Percentiles rank a stretch among this genome's conserved stretches.
Conservation (phyloP, 2,329 filamentous ascomycete species). For the Zopfia rhizophila region DNA sequence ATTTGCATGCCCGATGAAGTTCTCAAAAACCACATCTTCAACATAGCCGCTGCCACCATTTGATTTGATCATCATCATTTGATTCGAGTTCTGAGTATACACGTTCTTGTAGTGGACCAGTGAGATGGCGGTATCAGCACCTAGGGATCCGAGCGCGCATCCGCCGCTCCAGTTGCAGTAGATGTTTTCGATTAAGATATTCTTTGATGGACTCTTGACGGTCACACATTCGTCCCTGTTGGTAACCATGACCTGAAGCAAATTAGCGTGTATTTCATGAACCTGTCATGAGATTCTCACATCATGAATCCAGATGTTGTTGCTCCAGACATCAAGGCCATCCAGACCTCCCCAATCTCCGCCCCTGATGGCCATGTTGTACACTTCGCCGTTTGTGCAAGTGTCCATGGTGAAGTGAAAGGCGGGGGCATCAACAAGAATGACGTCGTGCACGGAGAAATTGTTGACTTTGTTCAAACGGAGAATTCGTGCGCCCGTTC, state of each 20-base stretch:
- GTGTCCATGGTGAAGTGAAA: conserved; percentile 65
- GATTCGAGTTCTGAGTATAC: conserved; percentile 69
- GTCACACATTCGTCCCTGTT: conserved; percentile 72
- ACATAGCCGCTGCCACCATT: conserved; percentile 67
- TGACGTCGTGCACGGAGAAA: conserved; percentile 62
- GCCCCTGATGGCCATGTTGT: conserved; percentile 66
- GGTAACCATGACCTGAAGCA: conserved; percentile 62
- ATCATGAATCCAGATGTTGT: conserved; percentile 69
- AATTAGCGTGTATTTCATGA: background rate
- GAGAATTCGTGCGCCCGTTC: conserved; percentile 57
- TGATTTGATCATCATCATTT: conserved; percentile 72
- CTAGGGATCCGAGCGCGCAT: conserved; percentile 67
- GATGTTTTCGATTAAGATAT: conserved; percentile 68
- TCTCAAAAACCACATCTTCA: conserved; percentile 62
- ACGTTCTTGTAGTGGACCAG: conserved; percentile 66
- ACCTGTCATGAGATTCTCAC: conserved; percentile 29
- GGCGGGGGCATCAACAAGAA: conserved; percentile 60
- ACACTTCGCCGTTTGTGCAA: conserved; percentile 63
- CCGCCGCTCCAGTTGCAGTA: conserved; percentile 72
- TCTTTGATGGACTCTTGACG: conserved; percentile 60
- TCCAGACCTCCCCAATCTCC: conserved; percentile 65
- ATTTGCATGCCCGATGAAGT: conserved; percentile 70
- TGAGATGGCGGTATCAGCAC: conserved; percentile 60
- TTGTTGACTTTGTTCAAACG: conserved; percentile 57
- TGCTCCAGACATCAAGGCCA: conserved; percentile 65